phyloP scores from a whole-genome alignment of 1,284 basidiomycete species.

The Trichosporon ovoides region DNA sequence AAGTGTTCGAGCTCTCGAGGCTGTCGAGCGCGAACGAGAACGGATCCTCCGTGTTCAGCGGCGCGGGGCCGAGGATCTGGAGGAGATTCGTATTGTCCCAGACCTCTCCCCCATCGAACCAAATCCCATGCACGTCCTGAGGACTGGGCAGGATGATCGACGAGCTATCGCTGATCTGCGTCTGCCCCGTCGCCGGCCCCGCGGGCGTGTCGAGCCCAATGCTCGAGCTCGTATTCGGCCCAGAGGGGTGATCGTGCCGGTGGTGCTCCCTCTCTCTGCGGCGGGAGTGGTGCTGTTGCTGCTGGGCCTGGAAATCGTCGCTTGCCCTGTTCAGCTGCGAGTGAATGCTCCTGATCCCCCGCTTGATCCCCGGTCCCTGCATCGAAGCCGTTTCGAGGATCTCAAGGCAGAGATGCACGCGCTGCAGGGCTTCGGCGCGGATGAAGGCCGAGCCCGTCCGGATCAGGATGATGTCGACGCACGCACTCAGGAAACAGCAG shows the following conservation, averaged over 20 bases:
- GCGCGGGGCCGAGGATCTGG: constrained; percentile 17
- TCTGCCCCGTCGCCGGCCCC: neutral
- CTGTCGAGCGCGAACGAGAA: constrained; percentile 15
- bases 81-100: constrained; percentile 18
- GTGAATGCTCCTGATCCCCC: constrained; percentile 20
- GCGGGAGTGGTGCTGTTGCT: neutral
- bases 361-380: constrained; percentile 23
- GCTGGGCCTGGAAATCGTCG: constrained; percentile 4
- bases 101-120: constrained; percentile 14
- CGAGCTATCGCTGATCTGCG: neutral
- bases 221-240: neutral
- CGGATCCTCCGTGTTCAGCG: constrained; percentile 21
- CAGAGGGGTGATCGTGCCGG: neutral
- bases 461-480: constrained; percentile 25
- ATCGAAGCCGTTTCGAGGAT: constrained; percentile 24
- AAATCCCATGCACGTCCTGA: constrained; percentile 6
- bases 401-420: constrained; percentile 20
- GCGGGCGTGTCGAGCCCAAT: neutral
- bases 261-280: neutral
- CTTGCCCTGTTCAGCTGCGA: constrained; percentile 20
- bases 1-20: neutral
- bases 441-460: constrained; percentile 22
- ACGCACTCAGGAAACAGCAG: constrained; percentile 23
- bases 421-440: constrained; percentile 23
- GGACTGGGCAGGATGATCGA: neutral